These are phyloP conservation scores for Rhizopogon roseolus DNA, from an alignment of 768 basidiomycete species.

Conservation along the genomic window DNA sequence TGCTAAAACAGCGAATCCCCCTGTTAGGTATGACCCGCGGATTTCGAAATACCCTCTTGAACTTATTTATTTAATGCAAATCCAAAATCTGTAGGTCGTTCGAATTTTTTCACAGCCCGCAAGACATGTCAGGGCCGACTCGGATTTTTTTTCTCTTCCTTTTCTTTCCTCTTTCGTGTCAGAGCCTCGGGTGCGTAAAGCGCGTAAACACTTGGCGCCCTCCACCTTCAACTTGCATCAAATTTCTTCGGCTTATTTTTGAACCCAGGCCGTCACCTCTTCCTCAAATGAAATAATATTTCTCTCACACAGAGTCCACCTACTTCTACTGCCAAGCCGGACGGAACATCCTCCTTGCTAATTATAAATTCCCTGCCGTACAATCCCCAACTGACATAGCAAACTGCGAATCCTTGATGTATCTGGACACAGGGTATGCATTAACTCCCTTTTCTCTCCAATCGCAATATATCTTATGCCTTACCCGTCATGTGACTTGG, in stretches of 20 bases:
- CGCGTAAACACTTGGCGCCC: not conserved
- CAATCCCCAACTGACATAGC: not conserved
- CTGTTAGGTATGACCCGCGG: no score
- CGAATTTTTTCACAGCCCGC: no score
- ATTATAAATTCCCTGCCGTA: conserved; percentile 2
- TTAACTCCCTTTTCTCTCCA: no score
- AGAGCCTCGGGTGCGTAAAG: conserved; percentile 3
- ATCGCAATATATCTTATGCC: no score
- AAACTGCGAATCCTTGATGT: no score
- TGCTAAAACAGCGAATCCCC: no score
- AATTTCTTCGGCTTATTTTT: conserved; percentile 7
- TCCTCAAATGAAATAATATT: not conserved
- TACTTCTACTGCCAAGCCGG: conserved; percentile 8
- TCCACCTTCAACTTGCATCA: not conserved
- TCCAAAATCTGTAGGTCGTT: no score
- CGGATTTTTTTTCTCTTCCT: no score
- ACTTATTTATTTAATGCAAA: no score
- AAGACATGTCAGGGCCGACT: not conserved
- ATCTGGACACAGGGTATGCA: no score
- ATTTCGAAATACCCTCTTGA: no score
- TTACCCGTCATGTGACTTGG: no score
- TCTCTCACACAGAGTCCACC: conserved; percentile 4
- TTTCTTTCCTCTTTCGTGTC: not conserved
- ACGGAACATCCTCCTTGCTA: conserved; percentile 8
- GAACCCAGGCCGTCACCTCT: conserved; percentile 4